Percentiles rank a stretch among this genome's conserved stretches.
Conservation (phyloP, 305 asterid species). For the Fraxinus latifolia region DNA sequence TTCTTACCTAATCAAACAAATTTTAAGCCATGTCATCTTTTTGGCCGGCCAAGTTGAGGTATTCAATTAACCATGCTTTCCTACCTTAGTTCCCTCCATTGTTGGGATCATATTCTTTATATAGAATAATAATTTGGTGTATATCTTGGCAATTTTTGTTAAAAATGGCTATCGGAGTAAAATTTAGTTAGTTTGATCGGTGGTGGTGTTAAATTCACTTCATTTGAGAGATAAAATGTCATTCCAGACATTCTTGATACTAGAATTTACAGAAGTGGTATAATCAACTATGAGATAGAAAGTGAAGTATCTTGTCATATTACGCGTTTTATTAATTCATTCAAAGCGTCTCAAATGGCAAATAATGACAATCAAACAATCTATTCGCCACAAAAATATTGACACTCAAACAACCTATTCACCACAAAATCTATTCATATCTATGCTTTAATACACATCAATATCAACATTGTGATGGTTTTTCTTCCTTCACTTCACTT, state of each 20-base stretch:
- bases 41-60: conserved; percentile 18
- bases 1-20: background rate
- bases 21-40: conserved; percentile 17
- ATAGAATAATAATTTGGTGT: background rate
- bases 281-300: background rate
- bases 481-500: background rate
- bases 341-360: background rate
- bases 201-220: background rate
- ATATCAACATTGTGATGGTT: background rate
- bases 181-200: background rate
- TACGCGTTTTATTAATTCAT: background rate
- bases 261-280: background rate
- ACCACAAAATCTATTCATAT: background rate
- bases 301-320: background rate
- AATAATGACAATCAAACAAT: background rate
- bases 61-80: background rate
- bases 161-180: background rate
- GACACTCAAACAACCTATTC: background rate
- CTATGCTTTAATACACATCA: background rate
- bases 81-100: background rate
- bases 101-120: background rate
- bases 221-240: background rate
- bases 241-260: background rate
- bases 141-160: background rate
- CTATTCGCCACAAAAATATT: background rate